phyloP scores from a whole-genome alignment of 2,329 filamentous ascomycete species.

The Ceratocystis lukuohia region DNA sequence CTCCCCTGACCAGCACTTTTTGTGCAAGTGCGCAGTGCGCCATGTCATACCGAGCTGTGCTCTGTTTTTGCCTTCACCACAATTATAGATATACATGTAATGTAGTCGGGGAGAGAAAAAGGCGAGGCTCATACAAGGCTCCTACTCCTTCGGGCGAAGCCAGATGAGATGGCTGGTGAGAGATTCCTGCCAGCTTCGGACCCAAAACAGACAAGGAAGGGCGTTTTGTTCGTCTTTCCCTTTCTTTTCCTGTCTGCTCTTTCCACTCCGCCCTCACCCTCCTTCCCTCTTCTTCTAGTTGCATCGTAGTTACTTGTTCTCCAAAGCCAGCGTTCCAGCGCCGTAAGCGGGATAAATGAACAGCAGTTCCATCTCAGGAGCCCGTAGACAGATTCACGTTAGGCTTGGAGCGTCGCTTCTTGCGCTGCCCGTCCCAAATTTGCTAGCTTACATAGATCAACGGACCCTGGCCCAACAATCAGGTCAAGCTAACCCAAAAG shows the following conservation, averaged over 20 bases:
- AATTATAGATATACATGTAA: not conserved
- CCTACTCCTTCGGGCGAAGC: not conserved
- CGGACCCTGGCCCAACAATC: not conserved
- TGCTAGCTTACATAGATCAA: too few species aligned
- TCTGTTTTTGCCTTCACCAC: not conserved
- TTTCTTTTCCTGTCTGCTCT: not conserved
- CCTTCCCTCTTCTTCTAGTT: not conserved
- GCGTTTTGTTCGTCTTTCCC: not conserved
- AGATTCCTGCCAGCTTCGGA: not conserved
- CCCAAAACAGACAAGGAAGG: not conserved
- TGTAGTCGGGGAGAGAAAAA: not conserved
- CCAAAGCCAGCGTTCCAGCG: not conserved
- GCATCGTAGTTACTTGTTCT: not conserved
- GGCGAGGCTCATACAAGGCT: not conserved
- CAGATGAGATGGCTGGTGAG: constrained; percentile 3
- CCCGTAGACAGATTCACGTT: too few species aligned
- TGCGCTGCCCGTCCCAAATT: not conserved
- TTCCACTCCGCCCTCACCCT: too few species aligned
- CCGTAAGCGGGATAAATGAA: too few species aligned
- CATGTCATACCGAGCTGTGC: not conserved
- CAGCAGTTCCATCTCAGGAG: too few species aligned
- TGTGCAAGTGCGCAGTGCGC: not conserved
- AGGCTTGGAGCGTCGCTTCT: too few species aligned
- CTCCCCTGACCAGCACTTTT: not conserved
- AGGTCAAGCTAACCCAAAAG: not conserved